Evolutionary conservation across 805 yeast genomes (phyloP).

Genomic region (Lipomyces japonicus): DNA sequence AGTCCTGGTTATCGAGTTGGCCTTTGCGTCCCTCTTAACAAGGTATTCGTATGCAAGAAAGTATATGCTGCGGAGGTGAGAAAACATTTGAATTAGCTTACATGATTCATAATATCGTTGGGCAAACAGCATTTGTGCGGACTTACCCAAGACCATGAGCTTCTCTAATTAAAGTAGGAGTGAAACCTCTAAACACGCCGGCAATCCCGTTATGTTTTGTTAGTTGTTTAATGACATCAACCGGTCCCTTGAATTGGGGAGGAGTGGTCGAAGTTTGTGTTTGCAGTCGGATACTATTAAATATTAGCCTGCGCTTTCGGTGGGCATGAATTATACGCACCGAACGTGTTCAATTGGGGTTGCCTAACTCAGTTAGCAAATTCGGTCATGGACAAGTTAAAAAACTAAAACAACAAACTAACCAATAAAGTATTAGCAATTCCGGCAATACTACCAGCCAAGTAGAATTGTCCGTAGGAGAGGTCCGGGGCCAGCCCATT

Average conservation of each 20-base stretch:
- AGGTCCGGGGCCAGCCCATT: constrained; percentile 41
- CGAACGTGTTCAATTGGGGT: constrained; percentile 27
- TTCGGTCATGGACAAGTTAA: neutral
- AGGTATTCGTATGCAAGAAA: constrained; percentile 89
- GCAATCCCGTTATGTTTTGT: constrained; percentile 50
- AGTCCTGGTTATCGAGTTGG: constrained; percentile 48
- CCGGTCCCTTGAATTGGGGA: constrained; percentile 65
- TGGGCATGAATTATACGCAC: constrained; percentile 1
- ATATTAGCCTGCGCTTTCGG: too few species aligned
- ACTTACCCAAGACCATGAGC: constrained; percentile 72
- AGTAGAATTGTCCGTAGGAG: constrained; percentile 63
- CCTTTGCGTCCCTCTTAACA: constrained; percentile 56
- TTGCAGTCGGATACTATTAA: constrained; percentile 83
- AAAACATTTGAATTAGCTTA: too few species aligned
- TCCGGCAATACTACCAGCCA: constrained; percentile 90
- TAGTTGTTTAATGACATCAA: constrained; percentile 63
- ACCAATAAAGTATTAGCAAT: constrained; percentile 73
- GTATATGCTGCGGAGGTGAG: too few species aligned
- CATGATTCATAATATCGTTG: neutral
- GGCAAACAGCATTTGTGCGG: too few species aligned
- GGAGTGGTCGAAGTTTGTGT: constrained; percentile 60
- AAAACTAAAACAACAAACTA: neutral
- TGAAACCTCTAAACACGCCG: constrained; percentile 74
- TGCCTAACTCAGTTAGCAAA: constrained; percentile 5
- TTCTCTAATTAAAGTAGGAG: constrained; percentile 81